Evolutionary conservation across 768 basidiomycete species (phyloP).

Genomic region (Suillus paluster): DNA sequence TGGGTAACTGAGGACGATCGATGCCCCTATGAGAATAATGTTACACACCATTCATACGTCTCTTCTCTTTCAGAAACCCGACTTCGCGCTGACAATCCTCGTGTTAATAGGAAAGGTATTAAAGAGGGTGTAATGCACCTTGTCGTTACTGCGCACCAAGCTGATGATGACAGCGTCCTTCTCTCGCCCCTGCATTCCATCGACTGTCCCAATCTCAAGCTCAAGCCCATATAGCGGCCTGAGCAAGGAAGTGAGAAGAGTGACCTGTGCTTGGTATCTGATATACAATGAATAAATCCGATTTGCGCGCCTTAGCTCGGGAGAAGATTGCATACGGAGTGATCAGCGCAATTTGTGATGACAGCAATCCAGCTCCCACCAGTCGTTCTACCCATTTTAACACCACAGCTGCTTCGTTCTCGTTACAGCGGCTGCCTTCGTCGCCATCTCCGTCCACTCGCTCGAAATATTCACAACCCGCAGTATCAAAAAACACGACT

Average conservation of each 20-base stretch:
- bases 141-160: constrained; percentile 90
- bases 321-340: constrained; percentile 65
- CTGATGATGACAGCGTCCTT: constrained; percentile 93
- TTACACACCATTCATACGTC: constrained; percentile 81
- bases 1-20: background rate
- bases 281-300: background rate
- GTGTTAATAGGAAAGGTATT: constrained; percentile 11
- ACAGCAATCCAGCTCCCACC: constrained; percentile 65
- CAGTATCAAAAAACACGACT: constrained; percentile 93
- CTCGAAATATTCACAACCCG: constrained; percentile 94
- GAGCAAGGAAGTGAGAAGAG: constrained; percentile 77
- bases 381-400: constrained; percentile 81
- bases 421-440: constrained; percentile 91
- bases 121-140: constrained; percentile 44
- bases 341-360: constrained; percentile 83
- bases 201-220: constrained; percentile 93
- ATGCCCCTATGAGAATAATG: background rate
- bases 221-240: constrained; percentile 66
- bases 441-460: constrained; percentile 76
- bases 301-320: background rate
- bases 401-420: constrained; percentile 91
- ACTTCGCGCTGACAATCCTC: constrained; percentile 68
- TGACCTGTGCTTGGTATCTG: constrained; percentile 95
- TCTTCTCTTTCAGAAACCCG: constrained; percentile 92
- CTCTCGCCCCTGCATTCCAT: constrained; percentile 97